Evolutionary conservation across 208 protist genomes (phyloP), one percentile per base, ranked within the genome.

Genomic region (Trypanosoma cruzi): DNA sequence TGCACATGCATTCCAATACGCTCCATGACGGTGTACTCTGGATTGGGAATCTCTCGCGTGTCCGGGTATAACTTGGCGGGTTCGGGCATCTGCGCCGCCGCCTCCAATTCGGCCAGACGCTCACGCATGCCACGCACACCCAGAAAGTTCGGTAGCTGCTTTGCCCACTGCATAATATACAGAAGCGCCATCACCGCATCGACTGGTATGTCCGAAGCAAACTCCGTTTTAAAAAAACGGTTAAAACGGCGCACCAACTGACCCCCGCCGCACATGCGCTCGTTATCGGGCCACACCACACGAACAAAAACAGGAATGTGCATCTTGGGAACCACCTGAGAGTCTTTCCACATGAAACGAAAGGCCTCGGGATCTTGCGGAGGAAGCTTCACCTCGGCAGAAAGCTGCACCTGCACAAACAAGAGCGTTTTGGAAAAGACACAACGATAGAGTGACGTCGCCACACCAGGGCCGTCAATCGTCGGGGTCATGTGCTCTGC

Each of bases 1-100:
- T 97, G 92, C 7, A 97, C 44, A 68, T 97, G 88, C 92, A 97
- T 97, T 4, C 92, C 92, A 3, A 97, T 73, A 22, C 90, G 83
- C 79, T 97, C 92, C 49, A 77, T 59, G 0, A 79, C 53, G 26
- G 84, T 93, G 80, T 95, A 97, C 79, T 95, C 86, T 0, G 92
- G 92, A 70, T 95, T 97, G 4, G 92, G 92, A 59, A 97, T 81
- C 79, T 97, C 92, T 14, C 87, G 70, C 7, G 92, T 97, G 56
- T 78, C 83, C 1, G 92, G 92, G 76, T 97, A 97, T 8, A 95
- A 63, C 58, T 72, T 84, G 64, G 50, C 56, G 1, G 46, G 48
- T 44, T 73, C 68, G 3, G 85, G 77, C 40, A 69, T 4, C 11
- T 70, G 64, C 28, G 50, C 55, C 8, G 89, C 88, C 13, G 73